phyloP scores from a whole-genome alignment of 805 yeast genomes.

The Wickerhamiella brachini region DNA sequence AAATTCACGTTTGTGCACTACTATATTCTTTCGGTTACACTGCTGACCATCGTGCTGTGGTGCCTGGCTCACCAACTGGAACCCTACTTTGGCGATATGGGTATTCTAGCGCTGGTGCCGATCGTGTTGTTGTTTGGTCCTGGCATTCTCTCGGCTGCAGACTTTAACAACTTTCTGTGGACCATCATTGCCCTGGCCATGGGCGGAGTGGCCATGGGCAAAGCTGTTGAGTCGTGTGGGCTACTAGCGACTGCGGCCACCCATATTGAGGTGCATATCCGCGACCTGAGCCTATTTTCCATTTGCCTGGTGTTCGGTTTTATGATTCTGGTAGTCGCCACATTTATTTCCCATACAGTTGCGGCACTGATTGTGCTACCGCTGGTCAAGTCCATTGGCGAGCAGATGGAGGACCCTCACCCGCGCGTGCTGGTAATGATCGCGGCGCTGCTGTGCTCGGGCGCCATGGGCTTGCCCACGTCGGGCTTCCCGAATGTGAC shows the following conservation, averaged over 20 bases:
- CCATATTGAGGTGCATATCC: conserved; percentile 50
- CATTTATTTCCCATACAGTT: conserved; percentile 93
- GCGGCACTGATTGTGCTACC: conserved; percentile 92
- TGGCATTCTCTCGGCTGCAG: conserved; percentile 75
- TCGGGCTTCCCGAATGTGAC: conserved; percentile 97
- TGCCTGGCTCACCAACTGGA: conserved; percentile 69
- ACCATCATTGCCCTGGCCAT: conserved; percentile 88
- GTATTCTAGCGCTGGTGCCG: conserved; percentile 85
- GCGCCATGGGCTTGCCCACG: conserved; percentile 96
- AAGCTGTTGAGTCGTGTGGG: conserved; percentile 88
- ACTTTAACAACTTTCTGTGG: conserved; percentile 93
- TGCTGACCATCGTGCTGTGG: conserved; percentile 73
- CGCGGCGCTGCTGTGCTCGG: conserved; percentile 60
- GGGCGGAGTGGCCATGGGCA: conserved; percentile 96
- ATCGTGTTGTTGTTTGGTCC: conserved; percentile 86
- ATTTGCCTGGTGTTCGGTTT: conserved; percentile 70
- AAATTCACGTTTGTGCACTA: conserved; percentile 59
- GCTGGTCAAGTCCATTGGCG: conserved; percentile 80
- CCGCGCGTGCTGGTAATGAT: conserved; percentile 66
- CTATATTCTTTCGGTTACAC: conserved; percentile 55
- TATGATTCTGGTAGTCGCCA: conserved; percentile 70
- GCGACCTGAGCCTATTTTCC: conserved; percentile 53
- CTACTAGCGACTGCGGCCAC: conserved; percentile 65
- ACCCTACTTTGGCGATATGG: conserved; percentile 82
- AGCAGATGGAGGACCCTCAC: conserved; percentile 45